Base-by-base conservation (phyloP, 768 basidiomycete species). In the Suillus discolor region DNA sequence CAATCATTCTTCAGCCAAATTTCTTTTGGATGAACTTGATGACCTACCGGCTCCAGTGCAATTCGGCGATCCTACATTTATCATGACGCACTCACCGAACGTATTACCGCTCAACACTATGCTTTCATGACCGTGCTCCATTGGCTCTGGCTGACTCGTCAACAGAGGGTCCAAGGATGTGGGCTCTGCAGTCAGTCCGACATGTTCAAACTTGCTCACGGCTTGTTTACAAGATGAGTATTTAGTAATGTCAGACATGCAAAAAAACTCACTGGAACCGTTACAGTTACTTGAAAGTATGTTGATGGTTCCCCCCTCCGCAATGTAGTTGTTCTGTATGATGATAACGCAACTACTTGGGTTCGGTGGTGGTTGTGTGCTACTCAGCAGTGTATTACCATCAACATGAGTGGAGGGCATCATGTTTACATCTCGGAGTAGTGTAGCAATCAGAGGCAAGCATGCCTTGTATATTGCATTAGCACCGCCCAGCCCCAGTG, bases 401-500 rank as follows among this genome's bases (percentile, higher is more conserved):
- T 41, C 25, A 42, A 18, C 3, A 28, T 42, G 39, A 20, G 11
- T 18, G 18, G 39, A 11, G 5, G 39, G 25, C 18, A 11, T 28
- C 6, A 12, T 11, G 28, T 11, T 28, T 12, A 25, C 3, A 28
- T 42, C 57, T 18, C 5, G 4, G 38, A 39, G 55, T 15, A 20
- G 20, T 20, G 54, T 11, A 20, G 31, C 11, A 12, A 20, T 12
- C 18, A 55, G 54, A 34, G 36, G 4, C n/a, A 38, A 38, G 23
- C 1, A n/a, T 23, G 55, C 31, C 5, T 31, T 6, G 6, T 31
- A 31, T 44, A 94, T 80, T 42, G 92, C 87, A 49, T 82, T 84
- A 39, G 88, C 85, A 71, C 85, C 86, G 25, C 57, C 34, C 79
- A 87, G 83, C 65, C 85, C 87, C 62, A 90, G 77, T 11, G 92